Conservation (phyloP, 2,329 filamentous ascomycete genomes). For the Gnomoniopsis smithogilvyi region DNA sequence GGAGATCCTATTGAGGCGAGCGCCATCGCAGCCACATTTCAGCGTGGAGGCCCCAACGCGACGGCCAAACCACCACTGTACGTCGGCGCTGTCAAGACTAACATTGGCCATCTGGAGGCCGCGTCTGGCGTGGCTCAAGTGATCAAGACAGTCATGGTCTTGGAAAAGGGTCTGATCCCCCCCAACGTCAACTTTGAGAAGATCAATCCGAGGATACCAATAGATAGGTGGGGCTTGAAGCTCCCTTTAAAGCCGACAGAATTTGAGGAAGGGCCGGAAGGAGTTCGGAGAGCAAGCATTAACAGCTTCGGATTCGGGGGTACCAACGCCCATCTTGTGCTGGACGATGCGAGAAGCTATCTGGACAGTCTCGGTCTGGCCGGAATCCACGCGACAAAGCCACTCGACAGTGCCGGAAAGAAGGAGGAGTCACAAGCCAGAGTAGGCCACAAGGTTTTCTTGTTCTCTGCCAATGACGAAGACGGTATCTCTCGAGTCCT, state of each 20-base stretch:
- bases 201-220: conserved; percentile 16
- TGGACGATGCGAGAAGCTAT: conserved; percentile 25
- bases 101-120: conserved; percentile 19
- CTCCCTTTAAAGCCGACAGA: conserved; percentile 16
- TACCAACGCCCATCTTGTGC: conserved; percentile 40
- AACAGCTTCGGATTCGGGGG: conserved; percentile 45
- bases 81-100: conserved; percentile 32
- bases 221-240: conserved; percentile 16
- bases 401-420: background rate
- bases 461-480: conserved; percentile 9
- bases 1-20: conserved; percentile 32
- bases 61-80: conserved; percentile 15
- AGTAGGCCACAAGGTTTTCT: conserved; percentile 8
- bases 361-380: conserved; percentile 2
- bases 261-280: conserved; percentile 17
- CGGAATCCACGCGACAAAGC: background rate
- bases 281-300: conserved; percentile 23
- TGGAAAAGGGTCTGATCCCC: conserved; percentile 22
- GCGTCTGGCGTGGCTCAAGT: conserved; percentile 8
- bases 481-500: conserved; percentile 11
- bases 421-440: background rate
- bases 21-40: conserved; percentile 20
- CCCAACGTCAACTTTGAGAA: conserved; percentile 24
- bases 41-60: conserved; percentile 20
- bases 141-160: conserved; percentile 13